Evolutionary conservation across 1,284 basidiomycete species (phyloP), one percentile per base, ranked within the genome.

Genomic region (Austropuccinia psidii): DNA sequence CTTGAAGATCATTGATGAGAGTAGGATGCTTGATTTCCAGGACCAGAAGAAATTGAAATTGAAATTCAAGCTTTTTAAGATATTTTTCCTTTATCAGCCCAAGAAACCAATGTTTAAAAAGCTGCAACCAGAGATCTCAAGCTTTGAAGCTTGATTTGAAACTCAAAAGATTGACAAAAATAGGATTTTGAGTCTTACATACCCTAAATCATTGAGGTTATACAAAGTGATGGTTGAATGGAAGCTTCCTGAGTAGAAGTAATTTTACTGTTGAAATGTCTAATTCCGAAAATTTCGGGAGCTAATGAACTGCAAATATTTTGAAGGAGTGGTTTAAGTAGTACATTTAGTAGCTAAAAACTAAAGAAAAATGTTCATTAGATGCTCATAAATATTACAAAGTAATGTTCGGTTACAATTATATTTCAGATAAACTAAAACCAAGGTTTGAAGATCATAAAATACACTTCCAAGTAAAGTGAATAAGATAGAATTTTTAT

Each of bases 381-480:
- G 91, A 89, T 91, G 90, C 79, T 98, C 94, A 80, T 97, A 98
- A 74, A 97, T 94, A 82, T 98, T 97, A 79, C 95, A 93, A 7
- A 86, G 85, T 4, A 93, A 91, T 70, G 91, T 88, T 76, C 91
- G 87, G 79, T 97, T 94, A 80, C 94, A 98, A 79, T 98, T 94
- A 79, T 98, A 97, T 81, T 98, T 98, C 81, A 98, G 87, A 82
- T 97, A 98, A 73, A 97, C 88, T 80, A 97, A 94, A 27, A 98
- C 94, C 19, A 98, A 84, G 7, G 93, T 92, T 80, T 97, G 94
- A 0, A 94, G 93, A 78, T 97, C 93, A 80, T 94, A 90, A 79
- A 90, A 93, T 17, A 98, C 83, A 58, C 90, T 87, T 4, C 75
- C 76, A 33, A 89, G 88, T 85, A 94, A 91, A 50, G 87, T 88